Evolutionary conservation across 2,329 filamentous ascomycete species (phyloP).

Genomic region (Paraconiothyrium sp.): DNA sequence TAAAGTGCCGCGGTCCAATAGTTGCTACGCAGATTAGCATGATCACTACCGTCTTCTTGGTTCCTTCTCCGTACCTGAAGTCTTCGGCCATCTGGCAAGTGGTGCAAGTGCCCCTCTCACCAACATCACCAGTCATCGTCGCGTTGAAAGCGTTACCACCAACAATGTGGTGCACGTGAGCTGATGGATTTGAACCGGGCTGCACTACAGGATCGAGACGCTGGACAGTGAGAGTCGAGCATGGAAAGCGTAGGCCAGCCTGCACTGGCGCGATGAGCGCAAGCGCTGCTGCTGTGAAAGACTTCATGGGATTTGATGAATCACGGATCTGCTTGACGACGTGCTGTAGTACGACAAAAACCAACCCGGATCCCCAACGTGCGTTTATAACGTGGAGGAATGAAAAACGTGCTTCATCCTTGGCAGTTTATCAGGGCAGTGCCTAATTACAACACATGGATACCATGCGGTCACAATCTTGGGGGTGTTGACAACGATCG

Average conservation of each 20-base stretch:
- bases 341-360: background rate
- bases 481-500: background rate
- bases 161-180: constrained; percentile 41
- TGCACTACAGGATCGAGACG: constrained; percentile 37
- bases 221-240: constrained; percentile 38
- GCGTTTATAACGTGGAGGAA: background rate
- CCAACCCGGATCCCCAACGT: background rate
- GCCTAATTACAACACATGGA: background rate
- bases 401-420: background rate
- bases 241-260: constrained; percentile 40
- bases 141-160: constrained; percentile 41
- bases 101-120: constrained; percentile 34
- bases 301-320: constrained; percentile 27
- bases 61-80: constrained; percentile 14
- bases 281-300: constrained; percentile 30
- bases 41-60: background rate
- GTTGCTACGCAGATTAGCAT: constrained; percentile 10
- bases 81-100: constrained; percentile 39
- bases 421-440: background rate
- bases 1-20: constrained; percentile 38
- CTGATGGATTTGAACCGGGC: constrained; percentile 30
- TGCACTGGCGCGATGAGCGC: constrained; percentile 29
- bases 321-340: constrained; percentile 1
- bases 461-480: background rate
- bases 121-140: constrained; percentile 36